These are phyloP conservation scores for Bjerkandera adusta DNA, from an alignment of 1,284 basidiomycete genomes.

Conservation along the genomic window DNA sequence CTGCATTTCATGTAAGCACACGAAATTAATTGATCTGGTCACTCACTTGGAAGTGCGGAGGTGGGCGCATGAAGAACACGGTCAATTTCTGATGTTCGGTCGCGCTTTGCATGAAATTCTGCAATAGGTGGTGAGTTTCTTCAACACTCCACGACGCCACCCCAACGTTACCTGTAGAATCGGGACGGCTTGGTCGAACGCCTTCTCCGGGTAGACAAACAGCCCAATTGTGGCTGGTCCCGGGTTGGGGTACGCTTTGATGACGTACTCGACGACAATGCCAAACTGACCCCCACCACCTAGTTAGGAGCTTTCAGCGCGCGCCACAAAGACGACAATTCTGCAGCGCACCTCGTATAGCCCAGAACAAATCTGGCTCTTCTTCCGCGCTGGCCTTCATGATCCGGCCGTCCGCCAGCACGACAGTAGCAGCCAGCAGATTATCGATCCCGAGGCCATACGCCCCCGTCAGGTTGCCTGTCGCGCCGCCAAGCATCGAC, in stretches of 20 bases:
- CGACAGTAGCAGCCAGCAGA: slow-evolving; percentile 33
- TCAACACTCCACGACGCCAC: too few relatives aligned
- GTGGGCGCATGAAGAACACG: slow-evolving; percentile 21
- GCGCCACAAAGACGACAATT: neutral
- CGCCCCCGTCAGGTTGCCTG: slow-evolving; percentile 33
- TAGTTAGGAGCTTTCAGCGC: slow-evolving; percentile 8
- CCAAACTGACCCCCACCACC: slow-evolving; percentile 48
- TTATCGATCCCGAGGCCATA: slow-evolving; percentile 42
- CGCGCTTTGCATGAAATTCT: too few relatives aligned
- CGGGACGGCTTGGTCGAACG: slow-evolving; percentile 17
- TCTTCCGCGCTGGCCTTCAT: slow-evolving; percentile 27
- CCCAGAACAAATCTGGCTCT: slow-evolving; percentile 39
- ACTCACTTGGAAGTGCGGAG: slow-evolving; percentile 24
- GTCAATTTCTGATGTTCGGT: slow-evolving; percentile 21
- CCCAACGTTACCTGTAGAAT: too few relatives aligned
- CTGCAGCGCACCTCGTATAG: slow-evolving; percentile 26
- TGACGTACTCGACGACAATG: slow-evolving; percentile 42
- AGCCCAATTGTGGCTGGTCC: slow-evolving; percentile 24
- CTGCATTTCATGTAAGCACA: too few relatives aligned
- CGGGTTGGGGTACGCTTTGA: slow-evolving; percentile 29
- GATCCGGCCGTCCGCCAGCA: slow-evolving; percentile 35
- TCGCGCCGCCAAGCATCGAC: slow-evolving; percentile 39
- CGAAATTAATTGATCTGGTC: too few relatives aligned
- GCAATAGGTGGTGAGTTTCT: too few relatives aligned
- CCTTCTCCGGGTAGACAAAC: slow-evolving; percentile 17